Evolutionary conservation across 257 asterid species (phyloP).

Genomic region (Gentiana straminea): DNA sequence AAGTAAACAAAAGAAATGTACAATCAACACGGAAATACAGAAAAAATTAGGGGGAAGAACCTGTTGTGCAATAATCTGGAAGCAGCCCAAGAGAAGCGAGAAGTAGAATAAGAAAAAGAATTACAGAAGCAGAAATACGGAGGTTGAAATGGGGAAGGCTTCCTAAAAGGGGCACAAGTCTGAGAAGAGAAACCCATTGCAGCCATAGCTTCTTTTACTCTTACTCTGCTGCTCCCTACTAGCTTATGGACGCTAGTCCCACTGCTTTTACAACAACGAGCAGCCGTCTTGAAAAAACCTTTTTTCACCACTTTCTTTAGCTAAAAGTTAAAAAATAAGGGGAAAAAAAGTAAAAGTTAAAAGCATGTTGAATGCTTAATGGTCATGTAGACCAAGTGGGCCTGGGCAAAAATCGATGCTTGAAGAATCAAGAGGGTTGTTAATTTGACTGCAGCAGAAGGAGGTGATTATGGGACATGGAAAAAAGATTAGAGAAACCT

Average conservation of each 20-base stretch:
- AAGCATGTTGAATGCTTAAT: no score
- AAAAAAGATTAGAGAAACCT: no score
- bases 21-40: no score
- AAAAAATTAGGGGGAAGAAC: constrained; percentile 21
- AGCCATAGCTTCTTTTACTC: constrained; percentile 52
- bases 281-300: constrained; percentile 59
- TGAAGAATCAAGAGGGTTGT: constrained; percentile 15
- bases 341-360: no score
- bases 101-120: constrained; percentile 28
- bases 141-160: constrained; percentile 31
- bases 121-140: constrained; percentile 47
- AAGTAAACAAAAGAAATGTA: no score
- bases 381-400: neutral
- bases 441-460: constrained; percentile 9
- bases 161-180: constrained; percentile 32
- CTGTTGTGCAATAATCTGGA: constrained; percentile 40
- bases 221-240: constrained; percentile 29
- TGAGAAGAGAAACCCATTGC: constrained; percentile 67
- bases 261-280: constrained; percentile 25
- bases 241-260: constrained; percentile 51
- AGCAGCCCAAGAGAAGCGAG: constrained; percentile 25
- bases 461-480: constrained; percentile 4
- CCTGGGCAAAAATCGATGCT: neutral
- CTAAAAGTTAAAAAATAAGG: no score
- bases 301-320: neutral